These are phyloP conservation scores for Gossypium ekmanianum DNA, from an alignment of 345 rosid species.

Conservation along the genomic window DNA sequence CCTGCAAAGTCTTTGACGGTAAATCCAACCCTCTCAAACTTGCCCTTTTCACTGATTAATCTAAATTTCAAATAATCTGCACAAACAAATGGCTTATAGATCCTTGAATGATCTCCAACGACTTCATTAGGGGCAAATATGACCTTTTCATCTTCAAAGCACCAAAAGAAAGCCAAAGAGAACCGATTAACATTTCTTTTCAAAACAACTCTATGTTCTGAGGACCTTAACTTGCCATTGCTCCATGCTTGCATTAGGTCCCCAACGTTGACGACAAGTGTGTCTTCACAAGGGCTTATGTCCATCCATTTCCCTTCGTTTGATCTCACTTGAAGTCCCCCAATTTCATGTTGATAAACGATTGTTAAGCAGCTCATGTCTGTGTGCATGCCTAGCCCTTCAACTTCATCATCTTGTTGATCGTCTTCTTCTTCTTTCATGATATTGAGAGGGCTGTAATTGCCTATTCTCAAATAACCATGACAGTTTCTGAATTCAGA, in stretches of 20 bases:
- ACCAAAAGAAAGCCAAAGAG: constrained; percentile 43
- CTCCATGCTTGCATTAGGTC: constrained; percentile 49
- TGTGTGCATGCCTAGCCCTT: constrained; percentile 46
- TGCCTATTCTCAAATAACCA: constrained; percentile 39
- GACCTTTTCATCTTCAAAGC: constrained; percentile 37
- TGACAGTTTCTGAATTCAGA: constrained; percentile 35
- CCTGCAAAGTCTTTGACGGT: constrained; percentile 46
- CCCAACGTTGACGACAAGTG: constrained; percentile 41
- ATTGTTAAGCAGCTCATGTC: constrained; percentile 46
- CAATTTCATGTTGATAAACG: constrained; percentile 34
- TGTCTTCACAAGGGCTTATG: constrained; percentile 32
- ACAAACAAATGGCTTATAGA: constrained; percentile 36
- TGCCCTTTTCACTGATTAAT: constrained; percentile 33
- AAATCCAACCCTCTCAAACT: constrained; percentile 42
- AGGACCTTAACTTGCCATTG: constrained; percentile 34
- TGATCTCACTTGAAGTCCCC: constrained; percentile 42
- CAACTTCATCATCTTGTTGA: constrained; percentile 19
- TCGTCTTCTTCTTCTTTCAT: constrained; percentile 18
- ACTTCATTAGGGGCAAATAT: constrained; percentile 33
- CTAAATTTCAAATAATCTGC: constrained; percentile 38
- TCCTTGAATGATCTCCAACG: constrained; percentile 24
- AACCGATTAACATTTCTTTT: constrained; percentile 24
- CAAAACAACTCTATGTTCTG: constrained; percentile 37
- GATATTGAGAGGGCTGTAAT: constrained; percentile 30
- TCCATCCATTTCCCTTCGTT: constrained; percentile 43